Conservation (phyloP, 2,329 filamentous ascomycete genomes). For the Trichoderma oligosporum region DNA sequence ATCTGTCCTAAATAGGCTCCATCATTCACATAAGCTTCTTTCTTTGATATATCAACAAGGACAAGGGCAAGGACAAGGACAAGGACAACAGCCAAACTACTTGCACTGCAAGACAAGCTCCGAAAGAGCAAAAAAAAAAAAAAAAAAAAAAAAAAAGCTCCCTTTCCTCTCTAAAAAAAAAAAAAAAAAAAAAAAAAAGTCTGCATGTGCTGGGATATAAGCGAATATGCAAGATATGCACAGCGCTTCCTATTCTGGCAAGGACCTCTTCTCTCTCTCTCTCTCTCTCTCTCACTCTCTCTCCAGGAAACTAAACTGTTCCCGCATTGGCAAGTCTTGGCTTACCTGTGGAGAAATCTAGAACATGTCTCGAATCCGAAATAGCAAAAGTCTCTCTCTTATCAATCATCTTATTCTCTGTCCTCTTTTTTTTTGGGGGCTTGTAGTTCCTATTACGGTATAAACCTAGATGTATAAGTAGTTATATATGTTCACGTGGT, state of each 20-base stretch:
- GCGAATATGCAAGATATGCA: slow-evolving; percentile 9
- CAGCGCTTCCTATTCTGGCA: slow-evolving; percentile 15
- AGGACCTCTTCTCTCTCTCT: neutral
- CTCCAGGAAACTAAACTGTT: slow-evolving; percentile 1
- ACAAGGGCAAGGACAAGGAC: no score
- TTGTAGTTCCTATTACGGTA: neutral
- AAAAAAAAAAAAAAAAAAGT: neutral
- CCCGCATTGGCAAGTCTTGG: neutral
- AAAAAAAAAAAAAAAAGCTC: neutral
- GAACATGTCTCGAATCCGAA: slow-evolving; percentile 6
- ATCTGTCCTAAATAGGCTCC: neutral
- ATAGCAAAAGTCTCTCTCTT: no score
- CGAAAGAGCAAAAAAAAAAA: no score
- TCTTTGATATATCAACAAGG: no score
- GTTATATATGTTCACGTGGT: slow-evolving; percentile 7
- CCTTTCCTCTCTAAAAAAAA: no score
- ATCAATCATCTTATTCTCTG: neutral
- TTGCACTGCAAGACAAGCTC: no score
- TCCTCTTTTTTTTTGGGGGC: neutral
- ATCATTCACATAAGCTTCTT: no score
- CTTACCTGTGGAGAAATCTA: slow-evolving; percentile 6
- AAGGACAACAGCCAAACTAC: no score
- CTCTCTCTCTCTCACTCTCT: no score
- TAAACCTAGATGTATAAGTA: neutral
- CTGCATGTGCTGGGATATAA: neutral